phyloP scores from a whole-genome alignment of 2,329 filamentous ascomycete genomes.

The Zymoseptoria passerinii region DNA sequence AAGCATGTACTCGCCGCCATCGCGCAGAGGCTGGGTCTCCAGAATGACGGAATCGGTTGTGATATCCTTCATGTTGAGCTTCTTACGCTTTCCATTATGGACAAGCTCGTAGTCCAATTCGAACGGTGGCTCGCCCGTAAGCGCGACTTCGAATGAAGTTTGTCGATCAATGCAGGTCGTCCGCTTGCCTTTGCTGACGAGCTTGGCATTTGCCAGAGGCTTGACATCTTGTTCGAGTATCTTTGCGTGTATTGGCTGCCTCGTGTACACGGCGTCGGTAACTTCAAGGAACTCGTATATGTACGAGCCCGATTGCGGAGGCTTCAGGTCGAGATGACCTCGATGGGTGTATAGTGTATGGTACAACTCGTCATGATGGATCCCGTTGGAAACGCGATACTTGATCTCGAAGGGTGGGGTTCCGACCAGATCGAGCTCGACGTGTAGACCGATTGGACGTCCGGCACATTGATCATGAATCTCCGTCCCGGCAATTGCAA shows the following conservation, averaged over 20 bases:
- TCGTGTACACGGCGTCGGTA: conserved; percentile 71
- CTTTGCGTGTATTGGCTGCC: conserved; percentile 52
- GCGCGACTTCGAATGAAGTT: conserved; percentile 62
- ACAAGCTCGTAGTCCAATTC: conserved; percentile 86
- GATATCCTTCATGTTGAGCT: conserved; percentile 57
- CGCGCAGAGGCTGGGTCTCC: conserved; percentile 62
- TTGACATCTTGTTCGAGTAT: conserved; percentile 80
- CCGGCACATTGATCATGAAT: conserved; percentile 94
- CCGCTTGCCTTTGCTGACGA: conserved; percentile 50
- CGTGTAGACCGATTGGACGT: conserved; percentile 80
- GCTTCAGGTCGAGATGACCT: conserved; percentile 76
- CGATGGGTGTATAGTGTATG: conserved; percentile 62
- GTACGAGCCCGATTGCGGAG: conserved; percentile 73
- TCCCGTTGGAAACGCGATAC: conserved; percentile 62
- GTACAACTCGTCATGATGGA: conserved; percentile 39
- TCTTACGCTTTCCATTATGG: conserved; percentile 75
- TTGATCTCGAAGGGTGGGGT: conserved; percentile 82
- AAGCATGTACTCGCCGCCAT: conserved; percentile 84
- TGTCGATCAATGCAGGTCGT: conserved; percentile 77
- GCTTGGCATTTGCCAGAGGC: conserved; percentile 72
- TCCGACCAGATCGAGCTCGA: conserved; percentile 82
- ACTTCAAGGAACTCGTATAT: conserved; percentile 77
- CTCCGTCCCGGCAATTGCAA: conserved; percentile 66
- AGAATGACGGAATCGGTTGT: conserved; percentile 58
- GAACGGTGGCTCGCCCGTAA: conserved; percentile 80